Conservation (phyloP, 1,284 basidiomycete species). For the Trichosporon faecale region DNA sequence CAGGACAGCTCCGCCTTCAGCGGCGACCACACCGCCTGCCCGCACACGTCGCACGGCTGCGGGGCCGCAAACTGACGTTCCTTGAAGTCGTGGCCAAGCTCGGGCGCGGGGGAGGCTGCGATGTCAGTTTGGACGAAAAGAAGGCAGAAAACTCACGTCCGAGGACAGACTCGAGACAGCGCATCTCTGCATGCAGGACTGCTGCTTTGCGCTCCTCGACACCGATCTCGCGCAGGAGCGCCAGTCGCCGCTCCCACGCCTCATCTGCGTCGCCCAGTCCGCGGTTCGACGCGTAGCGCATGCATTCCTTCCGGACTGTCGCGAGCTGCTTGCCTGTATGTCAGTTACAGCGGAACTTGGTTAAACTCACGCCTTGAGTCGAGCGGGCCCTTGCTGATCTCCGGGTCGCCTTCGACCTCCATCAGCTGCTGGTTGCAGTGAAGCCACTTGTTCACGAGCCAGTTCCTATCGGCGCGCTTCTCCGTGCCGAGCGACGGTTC, state of each 20-base stretch:
- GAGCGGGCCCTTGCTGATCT: conserved; percentile 12
- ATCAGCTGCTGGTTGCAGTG: neutral
- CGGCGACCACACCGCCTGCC: conserved; percentile 22
- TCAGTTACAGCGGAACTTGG: neutral
- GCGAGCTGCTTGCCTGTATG: conserved; percentile 17
- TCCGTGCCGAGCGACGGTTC: conserved; percentile 16
- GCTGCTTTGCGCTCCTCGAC: conserved; percentile 21
- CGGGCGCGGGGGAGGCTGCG: conserved; percentile 19
- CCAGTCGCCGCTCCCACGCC: conserved; percentile 25
- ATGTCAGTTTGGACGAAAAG: neutral
- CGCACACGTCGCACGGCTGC: conserved; percentile 24
- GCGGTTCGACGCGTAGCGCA: conserved; percentile 16
- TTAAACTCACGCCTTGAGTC: conserved; percentile 19
- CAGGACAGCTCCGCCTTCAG: conserved; percentile 24
- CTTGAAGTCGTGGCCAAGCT: conserved; percentile 27
- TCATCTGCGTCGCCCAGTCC: conserved; percentile 27
- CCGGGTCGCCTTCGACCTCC: conserved; percentile 13
- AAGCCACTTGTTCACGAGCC: conserved; percentile 28
- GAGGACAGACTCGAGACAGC: conserved; percentile 23
- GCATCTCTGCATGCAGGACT: conserved; percentile 24
- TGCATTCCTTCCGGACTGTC: conserved; percentile 14
- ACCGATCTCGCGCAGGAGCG: conserved; percentile 22
- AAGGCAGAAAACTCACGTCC: conserved; percentile 16
- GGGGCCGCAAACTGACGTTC: conserved; percentile 25
- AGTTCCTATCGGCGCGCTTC: conserved; percentile 21